phyloP scores from a whole-genome alignment of 1,284 basidiomycete species.

The Tylopilus sp. region DNA sequence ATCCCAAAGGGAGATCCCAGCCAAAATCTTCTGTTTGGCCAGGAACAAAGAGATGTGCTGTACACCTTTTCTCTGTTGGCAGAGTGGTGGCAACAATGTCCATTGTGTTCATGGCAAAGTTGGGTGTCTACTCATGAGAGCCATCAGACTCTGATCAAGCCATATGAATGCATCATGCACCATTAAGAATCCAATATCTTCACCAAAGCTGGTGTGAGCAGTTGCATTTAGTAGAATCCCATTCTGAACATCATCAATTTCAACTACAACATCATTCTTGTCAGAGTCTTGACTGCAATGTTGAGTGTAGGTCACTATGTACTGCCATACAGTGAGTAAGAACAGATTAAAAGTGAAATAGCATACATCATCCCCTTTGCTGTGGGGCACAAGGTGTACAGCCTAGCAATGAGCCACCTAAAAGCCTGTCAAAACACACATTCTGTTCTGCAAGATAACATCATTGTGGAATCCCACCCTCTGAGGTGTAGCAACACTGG shows the following conservation, averaged over 20 bases:
- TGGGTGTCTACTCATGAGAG: constrained; percentile 18
- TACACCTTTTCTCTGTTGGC: neutral
- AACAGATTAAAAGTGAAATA: neutral
- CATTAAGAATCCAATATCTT: neutral
- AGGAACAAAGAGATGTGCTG: constrained; percentile 8
- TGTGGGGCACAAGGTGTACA: constrained; percentile 16
- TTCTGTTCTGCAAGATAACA: too few relatives aligned
- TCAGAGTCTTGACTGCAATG: neutral
- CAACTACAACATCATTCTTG: neutral
- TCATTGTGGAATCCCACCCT: too few relatives aligned
- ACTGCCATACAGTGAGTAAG: constrained; percentile 9
- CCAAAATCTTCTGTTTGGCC: neutral
- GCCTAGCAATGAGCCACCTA: neutral
- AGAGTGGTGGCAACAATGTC: neutral
- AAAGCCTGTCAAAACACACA: constrained; percentile 3
- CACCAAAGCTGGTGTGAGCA: neutral
- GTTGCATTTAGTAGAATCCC: neutral
- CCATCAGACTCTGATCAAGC: neutral
- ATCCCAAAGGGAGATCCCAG: neutral
- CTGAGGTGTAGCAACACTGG: too few relatives aligned
- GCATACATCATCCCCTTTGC: constrained; percentile 16
- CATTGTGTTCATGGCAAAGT: constrained; percentile 9
- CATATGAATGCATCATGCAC: neutral
- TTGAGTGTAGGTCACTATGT: constrained; percentile 5
- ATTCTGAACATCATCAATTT: constrained; percentile 9